Evolutionary conservation across 2,329 filamentous ascomycete genomes (phyloP), one percentile per base, ranked within the genome.

Genomic region (Fusarium floridanum): DNA sequence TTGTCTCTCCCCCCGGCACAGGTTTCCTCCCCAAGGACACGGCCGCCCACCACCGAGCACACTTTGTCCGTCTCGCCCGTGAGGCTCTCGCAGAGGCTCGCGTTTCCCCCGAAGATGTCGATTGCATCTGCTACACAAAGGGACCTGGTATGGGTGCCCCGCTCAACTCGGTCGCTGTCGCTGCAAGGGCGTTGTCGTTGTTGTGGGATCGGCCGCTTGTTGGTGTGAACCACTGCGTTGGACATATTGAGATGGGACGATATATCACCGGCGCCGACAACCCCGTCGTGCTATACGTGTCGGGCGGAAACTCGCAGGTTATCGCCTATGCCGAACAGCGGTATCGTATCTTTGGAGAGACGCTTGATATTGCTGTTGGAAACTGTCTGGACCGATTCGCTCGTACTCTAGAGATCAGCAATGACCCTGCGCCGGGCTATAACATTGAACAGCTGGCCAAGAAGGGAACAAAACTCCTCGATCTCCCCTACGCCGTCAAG

Each of bases 201-300:
- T 88, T 99, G 17, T 99, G 97, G 97, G 88, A 87, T 63, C 95
- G 94, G 83, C 91, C 93, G n/a, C 87, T 99, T 41, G 92, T 99
- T 4, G 96, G 95, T 27, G 97, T 99, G 29, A 99, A 99, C 84
- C 97, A 99, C 85, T 99, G 97, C 83, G 94, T 99, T 57, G 97
- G 97, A 50, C 97, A 99, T 84, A 98, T 99, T 79, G 97, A 99
- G 86, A 99, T 99, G 97, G 97, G 97, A 36, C 90, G 97, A 61
- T 90, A 93, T 69, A 98, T 99, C 81, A 98, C 97, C 6, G 94
- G 94, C 68, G 95, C 97, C 17, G 86, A 90, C 27, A 96, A 99
- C 84, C 97, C 97, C 0, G 95, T 98, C 39, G 97, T 99, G 57
- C 87, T 99, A 43, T 99, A 99, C 84, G 97, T 98, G 45, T 95